Evolutionary conservation across 768 basidiomycete genomes (phyloP).

Genomic region (Tricholoma terreum): DNA sequence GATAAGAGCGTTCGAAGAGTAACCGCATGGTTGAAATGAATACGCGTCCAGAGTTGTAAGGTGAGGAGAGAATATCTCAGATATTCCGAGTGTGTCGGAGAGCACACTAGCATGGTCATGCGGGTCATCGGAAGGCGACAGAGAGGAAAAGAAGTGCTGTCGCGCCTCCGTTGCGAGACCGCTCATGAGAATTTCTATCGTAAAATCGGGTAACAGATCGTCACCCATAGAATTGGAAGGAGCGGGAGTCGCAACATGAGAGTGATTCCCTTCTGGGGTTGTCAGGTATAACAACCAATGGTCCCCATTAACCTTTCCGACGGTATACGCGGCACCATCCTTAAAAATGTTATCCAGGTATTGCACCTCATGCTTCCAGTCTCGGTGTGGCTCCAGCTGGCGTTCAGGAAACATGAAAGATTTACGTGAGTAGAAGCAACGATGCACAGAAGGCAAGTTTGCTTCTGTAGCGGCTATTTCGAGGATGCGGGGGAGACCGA

Average conservation of each 20-base stretch:
- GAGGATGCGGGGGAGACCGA: constrained; percentile 92
- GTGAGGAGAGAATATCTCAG: constrained; percentile 73
- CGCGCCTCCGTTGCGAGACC: constrained; percentile 76
- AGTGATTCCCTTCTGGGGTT: constrained; percentile 37
- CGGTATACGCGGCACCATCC: constrained; percentile 89
- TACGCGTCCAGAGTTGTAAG: constrained; percentile 89
- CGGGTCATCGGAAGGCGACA: constrained; percentile 29
- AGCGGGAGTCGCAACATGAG: constrained; percentile 9
- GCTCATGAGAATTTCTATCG: constrained; percentile 98
- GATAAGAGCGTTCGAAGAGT: constrained; percentile 88
- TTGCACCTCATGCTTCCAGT: constrained; percentile 91
- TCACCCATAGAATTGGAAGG: constrained; percentile 13
- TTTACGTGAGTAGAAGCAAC: constrained; percentile 98
- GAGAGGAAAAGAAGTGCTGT: constrained; percentile 64
- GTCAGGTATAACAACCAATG: constrained; percentile 98
- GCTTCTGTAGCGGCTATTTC: constrained; percentile 80
- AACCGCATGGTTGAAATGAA: constrained; percentile 93
- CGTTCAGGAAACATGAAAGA: constrained; percentile 99
- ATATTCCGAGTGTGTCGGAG: constrained; percentile 74
- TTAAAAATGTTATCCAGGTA: constrained; percentile 89
- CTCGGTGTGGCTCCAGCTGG: constrained; percentile 86
- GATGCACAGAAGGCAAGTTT: constrained; percentile 66
- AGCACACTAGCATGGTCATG: constrained; percentile 53
- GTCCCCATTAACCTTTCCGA: constrained; percentile 97
- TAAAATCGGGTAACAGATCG: constrained; percentile 65